Evolutionary conservation across 306 rosid genomes (phyloP), one percentile per base, ranked within the genome.

Genomic region (Vicia villosa): DNA sequence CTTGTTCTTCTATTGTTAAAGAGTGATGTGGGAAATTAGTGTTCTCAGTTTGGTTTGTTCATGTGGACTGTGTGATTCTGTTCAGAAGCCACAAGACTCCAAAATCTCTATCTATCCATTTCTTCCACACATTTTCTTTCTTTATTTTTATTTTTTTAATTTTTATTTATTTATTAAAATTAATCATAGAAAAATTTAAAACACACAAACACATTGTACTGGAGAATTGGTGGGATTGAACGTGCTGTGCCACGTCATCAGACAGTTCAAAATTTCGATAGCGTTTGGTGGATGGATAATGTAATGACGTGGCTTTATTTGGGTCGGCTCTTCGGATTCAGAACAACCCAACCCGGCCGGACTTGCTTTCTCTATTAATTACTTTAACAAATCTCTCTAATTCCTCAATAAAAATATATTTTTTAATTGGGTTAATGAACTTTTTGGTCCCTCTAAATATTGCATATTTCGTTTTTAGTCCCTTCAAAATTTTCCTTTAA

Each of bases 281-380:
- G 37, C 80, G 30, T 73, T 24, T 86, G 76, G 57, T 86, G 76
- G 57, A 51, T 50, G 84, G 98, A 92, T 92, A 88, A 90, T 74
- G 77, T 55, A 64, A 40, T 76, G 77, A 84, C 77, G 90, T 88
- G 96, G 89, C 80, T 36, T 60, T 57, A 24, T 26, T 30, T 69
- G 78, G 68, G 40, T 58, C 77, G 17, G 21, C 16, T 34, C 8
- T 60, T 65, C 1, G 8, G 22, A 6, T 49, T 30, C 59, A 28
- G 45, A 64, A 70, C 8, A 30, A 28, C 32, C 41, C 8, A 30
- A 28, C 32, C 41, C 19, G 21, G 10, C 34, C 32, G 16, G 61
- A 19, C 56, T 1, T 49, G 10, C 14, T 13, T 45, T 45, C 6
- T n/a, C 14, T 45, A 5, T 45, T 45, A 11, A 32, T 6, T 32